Evolutionary conservation across 228 moss, liverwort and hornwort genomes (phyloP), one percentile per base, ranked within the genome.

Genomic region (Sphagnum fallax): DNA sequence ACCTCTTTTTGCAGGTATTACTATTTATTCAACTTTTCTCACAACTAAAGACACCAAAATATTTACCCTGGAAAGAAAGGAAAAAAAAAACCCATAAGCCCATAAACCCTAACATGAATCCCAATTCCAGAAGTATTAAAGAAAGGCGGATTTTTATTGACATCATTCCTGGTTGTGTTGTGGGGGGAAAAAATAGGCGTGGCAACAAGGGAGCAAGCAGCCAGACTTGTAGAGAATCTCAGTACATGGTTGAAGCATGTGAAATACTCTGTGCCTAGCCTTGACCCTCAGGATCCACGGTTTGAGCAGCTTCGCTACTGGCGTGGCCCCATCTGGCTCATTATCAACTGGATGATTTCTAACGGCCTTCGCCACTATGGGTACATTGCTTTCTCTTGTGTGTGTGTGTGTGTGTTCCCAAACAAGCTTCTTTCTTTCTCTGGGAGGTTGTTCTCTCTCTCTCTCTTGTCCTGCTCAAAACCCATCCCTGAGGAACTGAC

Each of bases 311-410:
- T 79, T 10, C 70, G 63, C 5, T 83, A 80, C 65, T 83, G 83
- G 83, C 74, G 76, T 5, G 83, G 83, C 8, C 80, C 83, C 1
- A 66, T 77, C 13, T 83, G 83, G 83, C 53, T 75, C 67, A 83
- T 79, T 69, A 70, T 83, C n/a, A 80, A 83, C 53, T 80, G 80
- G 80, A 83, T 83, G 80, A 83, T 83, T 49, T 69, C 83, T 1
- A 67, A 71, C 10, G 83, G 83, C 66, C 77, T 83, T 11, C 80
- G 76, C 51, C 69, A 77, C 48, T 83, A 83, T 5, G 80, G 80
- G 69, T 83, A 32, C 32, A 1, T 32, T 32, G 2, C 32, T 32
- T 32, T 3, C 32, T 32, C 32, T 32, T 32, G 32, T 32, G 32
- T 32, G 32, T 32, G 32, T 32, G 32, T 32, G 32, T 32, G 32